Base-by-base conservation (phyloP, 1,284 basidiomycete genomes). In the Cryptococcus jaspeensis region DNA sequence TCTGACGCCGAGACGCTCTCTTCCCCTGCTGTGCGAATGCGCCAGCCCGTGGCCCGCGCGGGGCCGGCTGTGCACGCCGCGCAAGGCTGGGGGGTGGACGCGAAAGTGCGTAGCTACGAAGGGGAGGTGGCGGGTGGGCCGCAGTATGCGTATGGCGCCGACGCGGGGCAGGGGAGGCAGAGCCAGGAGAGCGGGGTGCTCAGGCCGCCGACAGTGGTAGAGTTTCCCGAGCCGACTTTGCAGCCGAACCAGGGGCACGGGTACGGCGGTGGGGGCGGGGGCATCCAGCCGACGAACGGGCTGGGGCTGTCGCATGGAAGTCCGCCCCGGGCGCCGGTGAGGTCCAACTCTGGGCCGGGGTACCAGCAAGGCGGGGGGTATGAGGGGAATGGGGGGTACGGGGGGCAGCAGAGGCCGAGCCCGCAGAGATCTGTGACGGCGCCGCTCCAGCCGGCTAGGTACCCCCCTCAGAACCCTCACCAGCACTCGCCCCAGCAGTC, bases 161-260 rank as follows among this genome's bases (percentile, higher is more conserved):
- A 20, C 37, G 13, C 51, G 50, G 35, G 20, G 39, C 22, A 25
- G 52, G 35, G 44, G 20, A 55, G 25, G 55, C 59, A n/a, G n/a
- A n/a, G n/a, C n/a, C n/a, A n/a, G n/a, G n/a, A n/a, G n/a, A 25
- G 40, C 45, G 6, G 44, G 54, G 8, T 36, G 50, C 22, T 52
- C 25, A 47, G 52, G 44, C 60, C 56, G 12, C 36, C 53, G n/a
- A 64, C 59, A 16, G 53, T 61, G 25, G 56, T 65, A 22, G 58
- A 62, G 41, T 63, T 65, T 39, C 65, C 65, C 20, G 40, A 42
- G 47, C 62, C 51, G 13, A 44, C 41, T n/a, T 20, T 56, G 12
- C 54, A 59, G 36, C 50, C 52, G 18, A 22, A 32, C 39, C 51
- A 55, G 18, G 45, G 52, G 6, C 51, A 53, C 48, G 56, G 52